Base-by-base conservation (phyloP, 768 basidiomycete species). In the Stropharia rugosoannulata region DNA sequence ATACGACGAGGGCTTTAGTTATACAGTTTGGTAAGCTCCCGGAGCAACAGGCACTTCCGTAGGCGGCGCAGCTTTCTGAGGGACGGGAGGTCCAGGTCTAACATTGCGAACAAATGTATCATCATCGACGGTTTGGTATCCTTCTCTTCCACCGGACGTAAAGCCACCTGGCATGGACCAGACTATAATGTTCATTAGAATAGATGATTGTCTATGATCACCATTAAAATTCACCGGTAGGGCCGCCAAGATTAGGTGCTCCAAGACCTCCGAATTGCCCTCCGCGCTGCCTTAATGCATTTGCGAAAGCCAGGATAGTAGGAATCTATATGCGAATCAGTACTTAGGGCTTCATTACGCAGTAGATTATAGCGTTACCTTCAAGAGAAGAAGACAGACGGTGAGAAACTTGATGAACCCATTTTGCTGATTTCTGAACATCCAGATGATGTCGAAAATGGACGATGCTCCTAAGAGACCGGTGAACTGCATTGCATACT, bases 101-200 rank as follows among this genome's bases (percentile, higher is more conserved):
- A 65, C 57, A 49, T 59, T 66, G 45, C 63, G 61, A 51, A 66
- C 51, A 40, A 64, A 65, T 37, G 60, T 67, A 60, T 85, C 82
- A 37, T 83, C 85, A 50, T 83, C 82, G 10, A 87, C 77, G 39
- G 75, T 79, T 64, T 87, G 85, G 65, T 87, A 87, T 6, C 85
- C 83, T 50, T 81, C 81, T 39, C 80, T 74, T 19, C 73, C 73
- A 36, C 69, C 62, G 4, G 83, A 80, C 0, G 84, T 83, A 61
- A 87, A 85, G 1, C 85, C 85, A 12, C 87, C 87, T 4, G 87
- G 87, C 87, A 89, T 89, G 16, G 86, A 81, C 87, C 87, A 89
- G 13, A 89, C 87, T 89, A 49, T 16, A 55, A 27, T 49, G n/a
- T 35, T 10, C 6, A 37, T 60, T 41, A 37, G 55, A 54, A 60